Evolutionary conservation across 805 yeast species (phyloP).

Genomic region (Clavispora asparagi): DNA sequence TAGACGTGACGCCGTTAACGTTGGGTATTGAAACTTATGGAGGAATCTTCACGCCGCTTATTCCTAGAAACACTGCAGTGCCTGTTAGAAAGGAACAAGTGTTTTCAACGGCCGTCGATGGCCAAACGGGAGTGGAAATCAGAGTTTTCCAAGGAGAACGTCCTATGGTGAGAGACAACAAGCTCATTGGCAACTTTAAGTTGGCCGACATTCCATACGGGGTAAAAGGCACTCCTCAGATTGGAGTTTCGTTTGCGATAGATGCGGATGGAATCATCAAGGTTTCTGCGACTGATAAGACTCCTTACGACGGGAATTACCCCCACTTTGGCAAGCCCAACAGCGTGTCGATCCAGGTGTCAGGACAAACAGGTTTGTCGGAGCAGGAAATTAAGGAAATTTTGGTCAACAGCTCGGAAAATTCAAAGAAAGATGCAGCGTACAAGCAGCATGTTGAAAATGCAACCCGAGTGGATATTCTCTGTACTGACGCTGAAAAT

Average conservation of each 20-base stretch:
- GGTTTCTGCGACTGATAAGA: constrained; percentile 54
- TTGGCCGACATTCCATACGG: constrained; percentile 68
- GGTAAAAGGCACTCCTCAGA: constrained; percentile 78
- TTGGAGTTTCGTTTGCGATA: constrained; percentile 69
- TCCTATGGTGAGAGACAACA: constrained; percentile 71
- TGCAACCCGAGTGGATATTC: constrained; percentile 72
- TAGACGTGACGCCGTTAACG: constrained; percentile 25
- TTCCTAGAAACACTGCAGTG: constrained; percentile 71
- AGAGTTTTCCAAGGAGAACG: constrained; percentile 81
- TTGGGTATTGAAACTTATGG: constrained; percentile 79
- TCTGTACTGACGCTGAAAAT: constrained; percentile 82
- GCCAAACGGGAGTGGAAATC: constrained; percentile 78
- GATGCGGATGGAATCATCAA: constrained; percentile 75
- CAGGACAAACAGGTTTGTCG: constrained; percentile 53
- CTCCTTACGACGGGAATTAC: constrained; percentile 33
- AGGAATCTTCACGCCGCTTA: constrained; percentile 74
- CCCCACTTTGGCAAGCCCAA: constrained; percentile 42
- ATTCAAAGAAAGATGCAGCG: constrained; percentile 55
- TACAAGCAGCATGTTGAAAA: constrained; percentile 61
- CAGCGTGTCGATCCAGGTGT: constrained; percentile 45
- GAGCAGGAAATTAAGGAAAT: constrained; percentile 62
- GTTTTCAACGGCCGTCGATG: constrained; percentile 79
- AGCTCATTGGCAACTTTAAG: constrained; percentile 69
- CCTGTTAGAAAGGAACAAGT: constrained; percentile 71
- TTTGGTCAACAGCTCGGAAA: constrained; percentile 61